Evolutionary conservation across 306 rosid genomes (phyloP).

Genomic region (Pyrus communis): DNA sequence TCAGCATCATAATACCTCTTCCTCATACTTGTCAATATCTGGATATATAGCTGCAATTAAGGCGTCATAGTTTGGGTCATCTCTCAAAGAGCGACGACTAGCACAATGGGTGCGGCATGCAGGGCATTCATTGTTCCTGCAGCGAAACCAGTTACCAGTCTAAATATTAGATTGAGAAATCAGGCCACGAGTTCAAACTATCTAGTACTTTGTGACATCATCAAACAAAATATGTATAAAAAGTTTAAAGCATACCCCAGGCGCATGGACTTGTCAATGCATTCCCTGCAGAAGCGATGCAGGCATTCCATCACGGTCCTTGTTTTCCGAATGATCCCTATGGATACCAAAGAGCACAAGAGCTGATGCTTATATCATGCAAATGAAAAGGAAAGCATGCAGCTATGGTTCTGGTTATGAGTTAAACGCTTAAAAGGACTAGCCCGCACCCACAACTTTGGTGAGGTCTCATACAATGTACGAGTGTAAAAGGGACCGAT

Average conservation of each 20-base stretch:
- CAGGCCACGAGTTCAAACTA: neutral
- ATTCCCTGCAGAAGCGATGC: constrained; percentile 85
- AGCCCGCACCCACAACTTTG: neutral
- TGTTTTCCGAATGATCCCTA: constrained; percentile 80
- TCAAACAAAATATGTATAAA: neutral
- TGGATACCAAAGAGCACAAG: constrained; percentile 9
- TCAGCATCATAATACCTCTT: constrained; percentile 33
- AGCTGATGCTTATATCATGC: neutral
- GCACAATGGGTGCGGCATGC: constrained; percentile 89
- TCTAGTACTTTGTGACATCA: constrained; percentile 1
- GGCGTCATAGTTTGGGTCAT: constrained; percentile 74
- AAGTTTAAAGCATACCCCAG: constrained; percentile 44
- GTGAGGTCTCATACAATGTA: neutral
- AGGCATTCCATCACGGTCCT: constrained; percentile 83
- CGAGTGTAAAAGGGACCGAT: neutral
- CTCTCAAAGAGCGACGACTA: constrained; percentile 79
- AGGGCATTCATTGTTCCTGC: constrained; percentile 85
- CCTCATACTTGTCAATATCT: constrained; percentile 71
- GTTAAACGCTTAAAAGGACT: neutral
- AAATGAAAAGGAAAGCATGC: neutral
- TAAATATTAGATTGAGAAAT: neutral
- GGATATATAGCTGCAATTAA: constrained; percentile 70
- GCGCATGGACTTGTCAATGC: constrained; percentile 91
- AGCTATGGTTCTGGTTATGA: neutral
- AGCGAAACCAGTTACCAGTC: constrained; percentile 4